phyloP scores from a whole-genome alignment of 2,329 filamentous ascomycete species.

The Verticillium klebahnii region DNA sequence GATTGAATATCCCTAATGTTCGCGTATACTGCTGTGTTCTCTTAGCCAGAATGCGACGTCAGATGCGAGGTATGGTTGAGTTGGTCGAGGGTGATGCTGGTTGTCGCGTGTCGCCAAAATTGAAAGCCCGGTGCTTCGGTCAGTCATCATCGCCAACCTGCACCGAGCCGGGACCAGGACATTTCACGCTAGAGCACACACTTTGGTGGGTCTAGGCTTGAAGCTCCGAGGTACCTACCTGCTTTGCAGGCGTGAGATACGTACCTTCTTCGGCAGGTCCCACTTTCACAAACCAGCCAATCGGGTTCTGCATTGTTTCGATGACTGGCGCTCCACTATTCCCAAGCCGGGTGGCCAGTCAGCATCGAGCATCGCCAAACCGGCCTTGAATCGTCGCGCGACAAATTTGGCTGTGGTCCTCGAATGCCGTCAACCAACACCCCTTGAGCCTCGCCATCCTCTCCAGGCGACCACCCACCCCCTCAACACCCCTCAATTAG shows the following conservation, averaged over 20 bases:
- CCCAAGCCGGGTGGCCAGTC: background rate
- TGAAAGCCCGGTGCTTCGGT: background rate
- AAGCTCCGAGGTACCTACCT: background rate
- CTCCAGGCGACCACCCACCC: background rate
- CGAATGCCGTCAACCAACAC: background rate
- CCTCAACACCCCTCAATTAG: background rate
- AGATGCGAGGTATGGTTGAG: background rate
- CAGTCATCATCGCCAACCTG: background rate
- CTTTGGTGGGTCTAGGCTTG: background rate
- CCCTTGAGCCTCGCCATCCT: conserved; percentile 2
- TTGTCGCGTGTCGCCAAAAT: background rate
- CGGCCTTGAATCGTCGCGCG: background rate
- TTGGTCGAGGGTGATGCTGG: background rate
- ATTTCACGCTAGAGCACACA: background rate
- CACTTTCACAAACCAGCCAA: background rate
- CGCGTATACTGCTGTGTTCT: background rate
- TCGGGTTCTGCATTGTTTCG: background rate
- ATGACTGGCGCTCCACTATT: background rate
- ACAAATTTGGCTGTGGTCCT: background rate
- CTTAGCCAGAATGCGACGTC: background rate
- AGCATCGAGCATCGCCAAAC: background rate
- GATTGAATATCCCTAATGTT: background rate
- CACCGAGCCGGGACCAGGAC: background rate
- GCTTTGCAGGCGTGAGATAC: background rate
- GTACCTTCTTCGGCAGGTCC: too few relatives aligned